phyloP scores from a whole-genome alignment of 2,329 filamentous ascomycete species.

The Elsinoe necatrix region DNA sequence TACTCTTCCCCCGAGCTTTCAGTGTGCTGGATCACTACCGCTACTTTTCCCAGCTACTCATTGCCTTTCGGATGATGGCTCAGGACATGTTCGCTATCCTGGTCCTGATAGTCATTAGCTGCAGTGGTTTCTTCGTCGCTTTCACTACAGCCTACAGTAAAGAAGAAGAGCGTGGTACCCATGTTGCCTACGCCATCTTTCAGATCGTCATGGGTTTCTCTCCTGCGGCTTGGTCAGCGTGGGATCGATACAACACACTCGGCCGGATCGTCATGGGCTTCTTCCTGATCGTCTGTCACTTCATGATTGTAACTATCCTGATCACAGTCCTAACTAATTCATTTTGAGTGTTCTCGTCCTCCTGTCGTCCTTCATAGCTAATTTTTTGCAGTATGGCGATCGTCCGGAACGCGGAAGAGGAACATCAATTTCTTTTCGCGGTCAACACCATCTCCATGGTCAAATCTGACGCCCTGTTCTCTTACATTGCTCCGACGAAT shows the following conservation, averaged over 20 bases:
- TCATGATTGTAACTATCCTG: constrained; percentile 85
- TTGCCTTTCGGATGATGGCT: constrained; percentile 90
- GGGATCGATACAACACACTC: constrained; percentile 71
- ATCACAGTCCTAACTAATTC: constrained; percentile 95
- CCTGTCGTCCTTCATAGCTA: too few relatives aligned
- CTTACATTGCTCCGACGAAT: constrained; percentile 85
- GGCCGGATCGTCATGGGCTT: constrained; percentile 67
- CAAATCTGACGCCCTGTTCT: constrained; percentile 94
- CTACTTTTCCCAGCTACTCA: constrained; percentile 90
- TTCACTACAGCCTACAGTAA: constrained; percentile 74
- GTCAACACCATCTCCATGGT: constrained; percentile 98
- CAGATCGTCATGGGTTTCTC: constrained; percentile 95
- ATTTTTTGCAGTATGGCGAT: constrained; percentile 57
- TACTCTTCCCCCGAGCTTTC: constrained; percentile 84
- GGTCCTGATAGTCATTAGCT: constrained; percentile 73
- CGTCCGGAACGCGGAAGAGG: constrained; percentile 84
- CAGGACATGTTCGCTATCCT: constrained; percentile 80
- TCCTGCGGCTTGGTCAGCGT: constrained; percentile 84
- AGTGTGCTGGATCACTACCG: constrained; percentile 90
- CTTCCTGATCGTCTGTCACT: constrained; percentile 92
- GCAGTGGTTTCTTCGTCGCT: constrained; percentile 91
- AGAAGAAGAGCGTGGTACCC: constrained; percentile 58
- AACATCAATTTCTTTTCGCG: constrained; percentile 86
- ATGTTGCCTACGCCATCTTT: constrained; percentile 83
- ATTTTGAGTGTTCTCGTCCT: constrained; percentile 39